Evolutionary conservation across 176 grass and related monocot species (phyloP), one percentile per base, ranked within the genome.

Genomic region (Thalia dealbata): DNA sequence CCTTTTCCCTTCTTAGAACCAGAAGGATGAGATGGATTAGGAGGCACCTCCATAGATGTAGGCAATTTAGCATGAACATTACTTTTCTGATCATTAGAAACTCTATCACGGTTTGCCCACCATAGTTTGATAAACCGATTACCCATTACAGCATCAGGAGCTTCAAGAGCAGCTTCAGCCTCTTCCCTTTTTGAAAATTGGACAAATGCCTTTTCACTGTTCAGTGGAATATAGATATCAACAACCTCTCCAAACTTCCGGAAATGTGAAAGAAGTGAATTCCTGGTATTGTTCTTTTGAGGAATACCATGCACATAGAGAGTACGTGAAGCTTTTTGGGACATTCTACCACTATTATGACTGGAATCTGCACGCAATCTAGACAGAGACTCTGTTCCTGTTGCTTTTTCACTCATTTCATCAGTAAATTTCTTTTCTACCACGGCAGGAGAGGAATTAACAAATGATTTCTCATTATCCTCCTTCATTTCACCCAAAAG

Each of bases 141-240:
- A n/a, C 90, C 95, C 90, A 99, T 99, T 43, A 99, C 95, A 82
- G 95, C 95, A 61, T 99, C 95, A 66, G 95, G 90, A 22, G 95
- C 83, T 81, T 86, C 73, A 67, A 99, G 85, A 50, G 90, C 90
- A 83, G 95, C 87, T 86, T 99, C 90, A 79, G 90, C 95, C 70
- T 99, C 95, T 78, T 88, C 95, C 64, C 85, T 91, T 88, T 93
- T 93, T 52, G 87, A 88, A 78, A 93, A 99, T 46, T 99, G 95
- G 61, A 99, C 88, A 83, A 99, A 99, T 74, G 95, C 95, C 74
- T 91, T 93, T 76, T 99, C 95, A 19, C 85, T 91, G 27, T 83
- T 86, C 9, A 71, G 62, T 78, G 95, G 95, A 82, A 99, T 90
- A 81, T 99, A 85, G 60, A 99, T 99, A 80, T 99, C 90, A 75